phyloP scores from a whole-genome alignment of 441 rosid species.

The Cnidoscolus chayamansa region DNA sequence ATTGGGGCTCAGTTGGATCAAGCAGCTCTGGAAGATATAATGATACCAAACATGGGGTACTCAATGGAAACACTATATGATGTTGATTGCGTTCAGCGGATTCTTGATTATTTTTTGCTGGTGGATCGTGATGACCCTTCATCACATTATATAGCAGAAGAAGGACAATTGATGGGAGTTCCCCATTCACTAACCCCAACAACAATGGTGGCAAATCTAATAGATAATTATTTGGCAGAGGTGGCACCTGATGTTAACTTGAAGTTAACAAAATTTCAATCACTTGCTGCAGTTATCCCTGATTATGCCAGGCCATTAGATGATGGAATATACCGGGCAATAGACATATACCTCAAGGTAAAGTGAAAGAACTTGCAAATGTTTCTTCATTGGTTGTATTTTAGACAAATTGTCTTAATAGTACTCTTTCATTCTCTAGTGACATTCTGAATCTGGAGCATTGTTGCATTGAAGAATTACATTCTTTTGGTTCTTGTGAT shows the following conservation, averaged over 20 bases:
- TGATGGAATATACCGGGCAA: conserved; percentile 89
- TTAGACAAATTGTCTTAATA: neutral
- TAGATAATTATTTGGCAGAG: conserved; percentile 81
- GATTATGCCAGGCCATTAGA: conserved; percentile 76
- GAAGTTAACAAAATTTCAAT: conserved; percentile 65
- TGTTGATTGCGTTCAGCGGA: conserved; percentile 75
- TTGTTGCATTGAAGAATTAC: neutral
- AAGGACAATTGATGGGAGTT: conserved; percentile 44
- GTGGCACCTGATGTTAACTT: conserved; percentile 91
- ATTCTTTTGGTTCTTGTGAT: too few relatives aligned
- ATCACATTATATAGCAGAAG: conserved; percentile 38
- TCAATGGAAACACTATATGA: conserved; percentile 78
- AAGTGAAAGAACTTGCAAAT: neutral
- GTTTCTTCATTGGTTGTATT: neutral
- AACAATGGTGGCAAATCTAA: conserved; percentile 67
- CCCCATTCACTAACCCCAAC: conserved; percentile 53
- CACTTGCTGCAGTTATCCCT: conserved; percentile 69
- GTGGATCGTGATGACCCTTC: conserved; percentile 36
- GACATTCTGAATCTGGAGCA: too few relatives aligned
- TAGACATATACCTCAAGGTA: conserved; percentile 88
- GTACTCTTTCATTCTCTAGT: too few relatives aligned
- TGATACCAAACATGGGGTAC: conserved; percentile 77
- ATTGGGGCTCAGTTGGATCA: conserved; percentile 72
- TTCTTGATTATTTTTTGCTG: conserved; percentile 73
- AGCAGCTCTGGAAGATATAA: conserved; percentile 73